phyloP scores from a whole-genome alignment of 176 grass and related monocot species.

The Tuctoria greenei region DNA sequence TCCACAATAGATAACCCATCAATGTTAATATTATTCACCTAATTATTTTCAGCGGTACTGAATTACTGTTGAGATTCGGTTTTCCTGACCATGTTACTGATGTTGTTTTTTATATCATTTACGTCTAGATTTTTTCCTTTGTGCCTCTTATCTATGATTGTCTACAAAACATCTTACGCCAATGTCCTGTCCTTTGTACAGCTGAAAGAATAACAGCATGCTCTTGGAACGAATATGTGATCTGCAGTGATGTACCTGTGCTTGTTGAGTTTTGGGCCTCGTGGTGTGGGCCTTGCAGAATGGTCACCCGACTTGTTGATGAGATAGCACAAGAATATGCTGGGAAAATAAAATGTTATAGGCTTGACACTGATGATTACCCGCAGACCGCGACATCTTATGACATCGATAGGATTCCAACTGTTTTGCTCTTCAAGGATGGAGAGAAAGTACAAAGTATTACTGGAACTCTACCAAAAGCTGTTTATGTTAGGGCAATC shows the following conservation, averaged over 20 bases:
- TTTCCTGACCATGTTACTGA: background rate
- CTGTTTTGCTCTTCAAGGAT: conserved; percentile 87
- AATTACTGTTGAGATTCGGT: background rate
- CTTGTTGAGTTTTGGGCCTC: conserved; percentile 90
- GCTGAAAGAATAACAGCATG: conserved; percentile 77
- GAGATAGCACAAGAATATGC: conserved; percentile 79
- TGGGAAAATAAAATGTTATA: conserved; percentile 79
- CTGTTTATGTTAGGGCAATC: conserved; percentile 77
- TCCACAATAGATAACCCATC: background rate
- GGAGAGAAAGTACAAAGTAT: conserved; percentile 79
- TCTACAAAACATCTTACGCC: conserved; percentile 35
- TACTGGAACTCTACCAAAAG: conserved; percentile 79
- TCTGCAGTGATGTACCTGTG: conserved; percentile 77
- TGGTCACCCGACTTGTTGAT: conserved; percentile 63
- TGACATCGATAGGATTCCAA: conserved; percentile 63
- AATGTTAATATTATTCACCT: conserved; percentile 16
- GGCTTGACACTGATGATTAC: conserved; percentile 76
- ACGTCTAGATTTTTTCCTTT: background rate
- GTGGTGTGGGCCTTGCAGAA: conserved; percentile 88
- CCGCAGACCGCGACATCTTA: conserved; percentile 61
- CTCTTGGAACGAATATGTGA: conserved; percentile 69
- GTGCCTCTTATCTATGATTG: background rate
- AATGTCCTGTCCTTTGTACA: conserved; percentile 45
- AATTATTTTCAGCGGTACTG: background rate
- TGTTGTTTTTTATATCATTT: background rate